phyloP scores from a whole-genome alignment of 129 eudicot genomes.

The Scalesia atractyloides region DNA sequence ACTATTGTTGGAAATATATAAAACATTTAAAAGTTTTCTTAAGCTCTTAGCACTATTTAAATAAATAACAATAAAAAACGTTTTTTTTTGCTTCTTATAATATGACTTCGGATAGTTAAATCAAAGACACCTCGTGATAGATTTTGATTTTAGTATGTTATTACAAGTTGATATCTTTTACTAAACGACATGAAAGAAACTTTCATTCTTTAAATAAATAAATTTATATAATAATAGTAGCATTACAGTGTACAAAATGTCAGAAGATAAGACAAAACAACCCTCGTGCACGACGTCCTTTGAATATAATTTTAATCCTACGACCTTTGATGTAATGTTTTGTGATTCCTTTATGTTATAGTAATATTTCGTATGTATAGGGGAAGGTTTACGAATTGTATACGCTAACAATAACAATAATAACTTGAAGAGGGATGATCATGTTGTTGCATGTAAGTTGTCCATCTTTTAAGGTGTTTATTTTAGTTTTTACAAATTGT shows the following conservation, averaged over 20 bases:
- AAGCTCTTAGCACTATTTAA: background rate
- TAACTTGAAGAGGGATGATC: no score
- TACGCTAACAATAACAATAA: no score
- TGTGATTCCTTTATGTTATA: background rate
- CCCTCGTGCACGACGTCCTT: background rate
- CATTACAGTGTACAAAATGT: background rate
- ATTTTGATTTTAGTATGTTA: background rate
- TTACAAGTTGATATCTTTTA: background rate
- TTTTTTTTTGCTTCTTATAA: background rate
- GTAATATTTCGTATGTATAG: background rate
- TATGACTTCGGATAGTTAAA: background rate
- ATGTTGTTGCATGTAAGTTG: no score
- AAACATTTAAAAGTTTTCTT: no score
- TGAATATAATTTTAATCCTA: background rate
- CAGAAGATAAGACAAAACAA: background rate
- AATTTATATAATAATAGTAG: background rate
- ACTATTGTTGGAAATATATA: no score
- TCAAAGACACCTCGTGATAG: background rate
- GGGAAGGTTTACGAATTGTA: no score
- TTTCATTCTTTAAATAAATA: background rate
- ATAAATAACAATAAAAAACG: background rate
- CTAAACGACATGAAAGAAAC: background rate
- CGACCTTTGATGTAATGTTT: background rate
- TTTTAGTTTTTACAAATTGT: no score
- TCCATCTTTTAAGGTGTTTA: no score